phyloP scores from a whole-genome alignment of 805 yeast species.

The Metschnikowia proteae region DNA sequence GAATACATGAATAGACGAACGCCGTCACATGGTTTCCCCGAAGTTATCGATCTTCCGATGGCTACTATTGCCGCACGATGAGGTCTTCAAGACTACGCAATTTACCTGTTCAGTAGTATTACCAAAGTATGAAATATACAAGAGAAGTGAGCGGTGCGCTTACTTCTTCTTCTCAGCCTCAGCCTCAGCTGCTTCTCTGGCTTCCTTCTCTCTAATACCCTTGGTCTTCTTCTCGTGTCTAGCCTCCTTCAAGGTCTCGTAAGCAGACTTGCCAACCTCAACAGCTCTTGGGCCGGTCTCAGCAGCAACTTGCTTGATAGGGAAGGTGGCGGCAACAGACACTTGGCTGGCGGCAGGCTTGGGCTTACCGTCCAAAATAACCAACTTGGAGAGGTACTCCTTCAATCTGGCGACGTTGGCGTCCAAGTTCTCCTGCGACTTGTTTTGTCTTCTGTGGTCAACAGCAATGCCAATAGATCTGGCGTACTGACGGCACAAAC shows the following conservation, averaged over 20 bases:
- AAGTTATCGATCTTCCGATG: no score
- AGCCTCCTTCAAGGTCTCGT: conserved; percentile 92
- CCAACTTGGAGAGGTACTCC: conserved; percentile 94
- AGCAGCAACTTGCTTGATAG: conserved; percentile 73
- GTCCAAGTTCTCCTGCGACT: conserved; percentile 92
- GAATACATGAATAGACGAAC: no score
- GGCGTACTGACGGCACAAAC: conserved; percentile 86
- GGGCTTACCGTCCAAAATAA: conserved; percentile 90
- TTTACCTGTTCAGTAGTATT: conserved; percentile 16
- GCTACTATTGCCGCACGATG: no score
- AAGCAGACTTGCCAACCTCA: conserved; percentile 71
- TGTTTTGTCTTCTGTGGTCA: conserved; percentile 99
- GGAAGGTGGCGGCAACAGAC: conserved; percentile 74
- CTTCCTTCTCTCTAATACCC: conserved; percentile 98
- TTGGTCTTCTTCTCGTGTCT: conserved; percentile 89
- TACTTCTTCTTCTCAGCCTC: conserved; percentile 97
- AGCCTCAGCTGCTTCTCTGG: conserved; percentile 95
- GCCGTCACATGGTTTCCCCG: no score
- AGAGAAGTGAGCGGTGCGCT: conserved; percentile 5
- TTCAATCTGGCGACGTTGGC: conserved; percentile 92
- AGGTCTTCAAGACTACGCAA: background rate
- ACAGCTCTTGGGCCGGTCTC: conserved; percentile 89
- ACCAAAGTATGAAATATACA: conserved; percentile 18
- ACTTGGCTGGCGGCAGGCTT: conserved; percentile 76
- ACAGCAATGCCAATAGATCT: conserved; percentile 98